Conservation (phyloP, 208 protist species). For the Trypanosoma platydactyli region DNA sequence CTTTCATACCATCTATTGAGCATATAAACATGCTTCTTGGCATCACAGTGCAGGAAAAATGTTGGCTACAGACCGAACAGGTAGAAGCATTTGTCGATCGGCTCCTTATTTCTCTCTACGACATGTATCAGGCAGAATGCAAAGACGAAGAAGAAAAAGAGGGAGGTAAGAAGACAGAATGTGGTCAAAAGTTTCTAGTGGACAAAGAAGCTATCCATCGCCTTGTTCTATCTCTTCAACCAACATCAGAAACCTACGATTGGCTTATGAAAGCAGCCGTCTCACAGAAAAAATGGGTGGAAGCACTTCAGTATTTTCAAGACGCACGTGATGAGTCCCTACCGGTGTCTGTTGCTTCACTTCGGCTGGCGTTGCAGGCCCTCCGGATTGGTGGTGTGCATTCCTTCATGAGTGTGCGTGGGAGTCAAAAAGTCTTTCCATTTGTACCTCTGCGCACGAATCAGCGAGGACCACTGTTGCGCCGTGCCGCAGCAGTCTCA, state of each 20-base stretch:
- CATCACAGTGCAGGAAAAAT: conserved; percentile 45
- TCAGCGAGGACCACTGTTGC: conserved; percentile 43
- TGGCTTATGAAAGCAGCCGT: conserved; percentile 56
- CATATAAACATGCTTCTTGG: conserved; percentile 74
- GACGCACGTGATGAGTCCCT: conserved; percentile 36
- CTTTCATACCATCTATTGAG: conserved; percentile 58
- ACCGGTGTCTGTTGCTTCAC: conserved; percentile 36
- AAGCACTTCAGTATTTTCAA: conserved; percentile 54
- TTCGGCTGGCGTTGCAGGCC: conserved; percentile 48
- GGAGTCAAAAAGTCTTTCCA: not conserved
- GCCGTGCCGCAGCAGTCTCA: conserved; percentile 27
- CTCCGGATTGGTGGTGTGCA: conserved; percentile 31
- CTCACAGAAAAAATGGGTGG: conserved; percentile 40
- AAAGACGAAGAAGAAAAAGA: not conserved
- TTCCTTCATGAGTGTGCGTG: not conserved
- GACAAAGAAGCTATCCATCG: not conserved
- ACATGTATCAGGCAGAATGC: conserved; percentile 32
- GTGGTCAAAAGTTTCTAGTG: not conserved
- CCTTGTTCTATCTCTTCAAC: conserved; percentile 30
- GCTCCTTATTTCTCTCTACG: conserved; percentile 36
- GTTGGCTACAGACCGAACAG: conserved; percentile 43
- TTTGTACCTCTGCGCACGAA: conserved; percentile 35
- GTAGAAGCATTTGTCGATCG: conserved; percentile 61
- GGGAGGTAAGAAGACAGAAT: not conserved
- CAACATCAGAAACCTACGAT: conserved; percentile 69